Evolutionary conservation across 139 green algal genomes (phyloP), one percentile per base, ranked within the genome.

Genomic region (Tetradesmus lagerheimii): DNA sequence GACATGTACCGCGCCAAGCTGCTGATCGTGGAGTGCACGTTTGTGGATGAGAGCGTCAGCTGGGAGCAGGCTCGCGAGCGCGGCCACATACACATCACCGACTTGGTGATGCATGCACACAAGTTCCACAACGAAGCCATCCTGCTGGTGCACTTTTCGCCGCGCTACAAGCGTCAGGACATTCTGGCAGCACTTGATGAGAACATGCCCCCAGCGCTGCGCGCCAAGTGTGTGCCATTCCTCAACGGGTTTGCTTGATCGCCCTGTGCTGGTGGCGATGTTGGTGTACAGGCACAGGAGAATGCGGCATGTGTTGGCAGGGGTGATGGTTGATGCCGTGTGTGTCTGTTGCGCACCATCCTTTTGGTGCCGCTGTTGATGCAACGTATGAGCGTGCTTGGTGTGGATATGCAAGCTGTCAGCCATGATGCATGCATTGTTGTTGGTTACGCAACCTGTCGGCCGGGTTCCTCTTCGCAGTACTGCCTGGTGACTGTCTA

Each of bases 121-220:
- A 90, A 86, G 39, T 97, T 97, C 71, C 91, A 98, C 90, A 98
- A 97, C 80, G 95, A 97, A 88, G 92, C 90, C 47, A 97, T 98
- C 80, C 82, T 99, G 71, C 92, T 99, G 35, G 96, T 97, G 74
- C 97, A 99, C 80, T 92, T 87, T 41, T 84, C 34, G 8, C 57
- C 87, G 6, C 41, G 87, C 16, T 91, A 87, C 41, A 79, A 71
- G 53, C 34, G 76, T 6, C 47, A 76, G 14, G 53, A 91, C 0
- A 95, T 98, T 20, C 2, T 95, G 0, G 83, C 93, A 8, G 89
- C 91, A 2, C 75, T 98, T 12, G 92, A 94, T 34, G 87, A 88
- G 0, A 91, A 89, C 64, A 92, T 98, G 80, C 95, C 96, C 0
- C 86, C 93, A 2, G 34, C 45, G 2, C 80, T 98, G 9, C 47